A percentile compares a stretch with the other conserved stretches of the same genome.
phyloP scores from a whole-genome alignment of 163 green algal species.

The Chlamydomonas reinhardtii region DNA sequence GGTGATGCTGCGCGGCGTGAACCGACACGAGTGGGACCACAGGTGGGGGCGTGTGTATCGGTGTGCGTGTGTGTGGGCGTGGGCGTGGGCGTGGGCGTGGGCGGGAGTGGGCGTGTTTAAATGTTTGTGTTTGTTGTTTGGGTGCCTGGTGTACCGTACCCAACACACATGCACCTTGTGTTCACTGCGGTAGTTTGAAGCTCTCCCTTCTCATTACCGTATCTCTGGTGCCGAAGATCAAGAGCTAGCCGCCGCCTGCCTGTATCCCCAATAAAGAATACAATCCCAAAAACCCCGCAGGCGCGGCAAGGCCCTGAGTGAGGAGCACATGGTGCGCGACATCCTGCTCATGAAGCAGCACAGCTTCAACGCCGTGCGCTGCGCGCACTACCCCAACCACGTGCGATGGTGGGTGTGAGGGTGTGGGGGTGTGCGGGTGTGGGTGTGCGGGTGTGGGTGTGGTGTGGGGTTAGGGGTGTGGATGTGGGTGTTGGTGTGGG shows the following conservation, averaged over 20 bases:
- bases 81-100: no score
- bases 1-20: slow-evolving; percentile 86
- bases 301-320: slow-evolving; percentile 75
- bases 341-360: slow-evolving; percentile 93
- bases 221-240: no score
- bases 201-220: no score
- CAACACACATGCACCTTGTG: no score
- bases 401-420: slow-evolving; percentile 74
- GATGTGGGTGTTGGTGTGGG: no score
- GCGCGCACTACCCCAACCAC: slow-evolving; percentile 97
- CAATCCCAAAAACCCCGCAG: no score
- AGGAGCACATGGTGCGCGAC: slow-evolving; percentile 90
- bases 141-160: no score
- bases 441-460: not conserved
- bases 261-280: no score
- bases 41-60: slow-evolving; percentile 6
- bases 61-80: not conserved
- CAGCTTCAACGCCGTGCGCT: slow-evolving; percentile 97
- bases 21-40: slow-evolving; percentile 91
- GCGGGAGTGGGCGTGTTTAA: no score
- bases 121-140: no score
- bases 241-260: no score
- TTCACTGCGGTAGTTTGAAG: no score
- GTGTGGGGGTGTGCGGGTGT: not conserved
- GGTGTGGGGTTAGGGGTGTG: not conserved